Conservation (phyloP, 78 protist genomes). For the Speleostelium caveatum region DNA sequence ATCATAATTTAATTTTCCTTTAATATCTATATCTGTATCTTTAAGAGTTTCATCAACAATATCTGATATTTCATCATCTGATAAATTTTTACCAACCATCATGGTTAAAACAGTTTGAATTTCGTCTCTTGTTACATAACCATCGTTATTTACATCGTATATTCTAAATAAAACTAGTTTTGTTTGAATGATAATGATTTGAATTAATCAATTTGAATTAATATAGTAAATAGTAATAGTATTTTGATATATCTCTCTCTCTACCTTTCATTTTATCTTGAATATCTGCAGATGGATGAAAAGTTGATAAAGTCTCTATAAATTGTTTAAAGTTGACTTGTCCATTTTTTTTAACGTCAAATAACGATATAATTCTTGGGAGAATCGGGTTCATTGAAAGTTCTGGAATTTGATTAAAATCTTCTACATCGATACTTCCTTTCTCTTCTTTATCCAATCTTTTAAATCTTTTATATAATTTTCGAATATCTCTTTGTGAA, state of each 20-base stretch:
- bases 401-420: conserved; percentile 84
- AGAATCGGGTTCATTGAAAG: conserved; percentile 86
- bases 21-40: conserved; percentile 78
- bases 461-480: conserved; percentile 84
- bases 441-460: conserved; percentile 80
- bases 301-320: conserved; percentile 69
- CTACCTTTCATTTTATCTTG: conserved; percentile 78
- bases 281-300: conserved; percentile 72
- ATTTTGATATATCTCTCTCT: too few species aligned
- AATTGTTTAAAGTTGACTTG: conserved; percentile 83
- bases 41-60: conserved; percentile 82
- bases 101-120: conserved; percentile 66
- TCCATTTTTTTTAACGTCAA: conserved; percentile 69
- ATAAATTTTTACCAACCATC: conserved; percentile 82
- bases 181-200: background rate
- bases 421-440: conserved; percentile 78
- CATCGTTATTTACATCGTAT: conserved; percentile 82
- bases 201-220: background rate
- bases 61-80: conserved; percentile 51
- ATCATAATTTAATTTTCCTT: conserved; percentile 79
- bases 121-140: conserved; percentile 73
- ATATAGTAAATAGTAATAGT: background rate
- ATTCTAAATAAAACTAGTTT: conserved; percentile 62
- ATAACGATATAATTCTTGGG: conserved; percentile 77
- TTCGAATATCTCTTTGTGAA: conserved; percentile 77